Evolutionary conservation across 352 stramenopile species (phyloP), one percentile per base, ranked within the genome.

Genomic region (Thraustochytrium sp.): DNA sequence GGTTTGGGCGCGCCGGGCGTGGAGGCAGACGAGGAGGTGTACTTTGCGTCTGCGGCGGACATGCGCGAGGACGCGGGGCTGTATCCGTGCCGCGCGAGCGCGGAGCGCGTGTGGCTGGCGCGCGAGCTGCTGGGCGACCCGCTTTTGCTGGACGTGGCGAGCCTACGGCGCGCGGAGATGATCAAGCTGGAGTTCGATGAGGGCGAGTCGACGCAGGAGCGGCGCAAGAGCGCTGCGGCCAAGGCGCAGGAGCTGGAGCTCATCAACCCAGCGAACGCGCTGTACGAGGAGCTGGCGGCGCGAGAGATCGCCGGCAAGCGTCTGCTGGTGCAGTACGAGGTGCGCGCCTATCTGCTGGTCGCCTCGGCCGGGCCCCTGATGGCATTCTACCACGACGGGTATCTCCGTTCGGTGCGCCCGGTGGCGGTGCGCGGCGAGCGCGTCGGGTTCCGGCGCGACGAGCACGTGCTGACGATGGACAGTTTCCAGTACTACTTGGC

Each of bases 341-440:
- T 84, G 18, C 55, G 75, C 23, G 49, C 55, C 23, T 84, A 80
- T 37, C 34, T 84, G 63, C 75, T 84, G 13, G 56, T 84, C 23
- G 54, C 75, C 5, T 63, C 40, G 16, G 49, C 63, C 21, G 44
- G 5, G 34, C 75, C 75, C 8, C 26, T 84, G 4, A 55, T 84
- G 55, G 75, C 38, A 4, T 84, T 84, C 46, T 84, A 84, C 36
- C 75, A 84, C 37, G 75, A 84, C 49, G 75, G 75, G 11, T 84
- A 44, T 40, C 21, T 84, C 16, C 36, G 26, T 9, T 80, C 68
- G 18, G 8, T 23, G 18, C 68, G 68, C 8, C 68, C 68, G 23
- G 68, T 34, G 23, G 9, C 36, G 0, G 23, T 80, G 1, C 21
- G 42, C 53, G 68, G 53, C 40, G 68, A 80, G 16, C 42, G n/a